Percentiles rank a stretch among this genome's conserved stretches.
Conservation (phyloP, 306 rosid genomes). For the Prunus mira region DNA sequence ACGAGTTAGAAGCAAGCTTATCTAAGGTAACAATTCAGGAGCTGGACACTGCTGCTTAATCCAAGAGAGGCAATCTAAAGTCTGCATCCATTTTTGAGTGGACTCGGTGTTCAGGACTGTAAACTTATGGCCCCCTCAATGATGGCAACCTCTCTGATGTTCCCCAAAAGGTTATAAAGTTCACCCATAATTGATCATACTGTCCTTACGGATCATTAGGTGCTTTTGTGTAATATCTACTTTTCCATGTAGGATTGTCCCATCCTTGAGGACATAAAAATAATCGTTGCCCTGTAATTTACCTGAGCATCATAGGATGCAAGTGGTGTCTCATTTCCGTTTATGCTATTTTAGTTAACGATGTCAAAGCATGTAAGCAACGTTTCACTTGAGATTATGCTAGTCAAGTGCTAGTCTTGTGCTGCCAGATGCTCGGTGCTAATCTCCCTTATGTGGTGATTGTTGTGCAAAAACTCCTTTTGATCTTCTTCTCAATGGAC, state of each 20-base stretch:
- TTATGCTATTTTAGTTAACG: neutral
- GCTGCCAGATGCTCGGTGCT: neutral
- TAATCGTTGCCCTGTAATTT: neutral
- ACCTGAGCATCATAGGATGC: neutral
- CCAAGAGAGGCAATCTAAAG: neutral
- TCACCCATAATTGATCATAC: neutral
- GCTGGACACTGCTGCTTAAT: neutral
- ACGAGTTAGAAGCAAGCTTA: slow-evolving; percentile 58
- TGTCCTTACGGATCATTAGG: neutral
- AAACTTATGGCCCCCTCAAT: neutral
- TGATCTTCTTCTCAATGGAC: too few relatives aligned
- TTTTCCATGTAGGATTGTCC: neutral
- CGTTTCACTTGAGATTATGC: neutral
- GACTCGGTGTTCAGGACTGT: neutral
- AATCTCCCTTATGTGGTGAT: neutral
- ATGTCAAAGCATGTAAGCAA: neutral
- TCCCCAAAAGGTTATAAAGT: neutral
- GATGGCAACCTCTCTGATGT: neutral
- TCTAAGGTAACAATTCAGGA: slow-evolving; percentile 41
- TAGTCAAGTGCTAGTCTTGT: neutral
- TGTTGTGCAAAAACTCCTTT: too few relatives aligned
- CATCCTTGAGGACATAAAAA: neutral
- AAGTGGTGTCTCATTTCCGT: neutral
- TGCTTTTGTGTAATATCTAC: neutral
- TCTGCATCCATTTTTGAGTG: neutral